Conservation (phyloP, 73 alveolate species). For the Symbiodinium natans region DNA sequence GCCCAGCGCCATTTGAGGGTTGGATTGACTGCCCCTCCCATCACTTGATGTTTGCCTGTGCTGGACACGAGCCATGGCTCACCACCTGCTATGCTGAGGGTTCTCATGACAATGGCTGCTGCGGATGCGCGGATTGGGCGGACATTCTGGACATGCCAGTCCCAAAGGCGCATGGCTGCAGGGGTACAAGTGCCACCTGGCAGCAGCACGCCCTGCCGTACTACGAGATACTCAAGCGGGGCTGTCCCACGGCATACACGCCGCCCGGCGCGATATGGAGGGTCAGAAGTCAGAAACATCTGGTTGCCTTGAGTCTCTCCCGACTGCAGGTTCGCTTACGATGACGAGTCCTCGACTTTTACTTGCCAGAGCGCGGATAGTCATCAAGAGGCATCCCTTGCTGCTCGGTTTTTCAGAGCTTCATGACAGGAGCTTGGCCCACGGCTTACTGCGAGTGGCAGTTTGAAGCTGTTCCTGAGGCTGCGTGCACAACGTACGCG, state of each 20-base stretch:
- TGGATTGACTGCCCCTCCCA: conserved; percentile 73
- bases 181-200: conserved; percentile 40
- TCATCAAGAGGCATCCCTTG: background rate
- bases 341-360: conserved; percentile 86
- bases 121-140: conserved; percentile 78
- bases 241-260: conserved; percentile 89
- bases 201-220: conserved; percentile 50
- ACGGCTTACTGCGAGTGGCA: no score
- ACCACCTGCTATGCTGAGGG: conserved; percentile 43
- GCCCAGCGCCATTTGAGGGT: conserved; percentile 82
- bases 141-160: conserved; percentile 20
- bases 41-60: conserved; percentile 86
- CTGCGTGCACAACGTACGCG: background rate
- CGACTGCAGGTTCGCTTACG: conserved; percentile 14
- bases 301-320: background rate
- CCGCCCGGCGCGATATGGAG: background rate
- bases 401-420: background rate
- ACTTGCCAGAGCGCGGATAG: conserved; percentile 69
- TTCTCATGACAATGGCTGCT: conserved; percentile 37
- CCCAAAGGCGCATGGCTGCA: conserved; percentile 84
- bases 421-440: no score
- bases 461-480: no score
- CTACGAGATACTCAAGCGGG: conserved; percentile 53
- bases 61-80: conserved; percentile 76
- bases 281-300: background rate